Base-by-base conservation (phyloP, 305 asterid species). In the Fraxinus xanthoxyloides region DNA sequence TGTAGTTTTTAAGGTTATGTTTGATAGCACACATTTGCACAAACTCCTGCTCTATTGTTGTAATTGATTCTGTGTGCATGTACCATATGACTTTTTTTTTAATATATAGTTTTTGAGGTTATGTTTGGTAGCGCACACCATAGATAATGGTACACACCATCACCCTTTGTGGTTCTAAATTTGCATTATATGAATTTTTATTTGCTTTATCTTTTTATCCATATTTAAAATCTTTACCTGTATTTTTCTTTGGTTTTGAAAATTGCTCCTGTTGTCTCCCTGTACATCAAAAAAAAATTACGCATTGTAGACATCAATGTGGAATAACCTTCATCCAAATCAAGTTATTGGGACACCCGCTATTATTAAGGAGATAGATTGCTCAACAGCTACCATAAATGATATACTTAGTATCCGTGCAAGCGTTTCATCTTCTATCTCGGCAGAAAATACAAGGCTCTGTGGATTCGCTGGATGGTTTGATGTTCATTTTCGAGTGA, bases 401-500 rank as follows among this genome's bases (percentile, higher is more conserved):
- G 98, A 94, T 77, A 87, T 94, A 83, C 86, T 85, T 32, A 77
- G 23, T 36, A 89, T 97, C 82, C 87, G 61, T 59, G 88, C 97
- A 78, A 90, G 90, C 80, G 48, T 90, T 78, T 93, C 94, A n/a
- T 89, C 97, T 72, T 85, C 93, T 72, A 87, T 96, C 81, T 93
- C 92, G 38, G 87, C 88, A 75, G 97, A 92, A 76, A 79, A 81
- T 35, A 79, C 92, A 46, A 90, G 92, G 82, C 86, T 94, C 30
- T 90, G 95, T 79, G 99, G 98, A 24, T 90, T 90, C 87, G 94
- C 88, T 83, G 98, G 99, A 85, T 96, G 99, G 99, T 96, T 96
- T 85, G 99, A 96, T 85, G 99, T 96, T 89, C 99, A 94, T 85
- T 96, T 96, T 85, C 91, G 93, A 86, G 99, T 94, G 86, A 92